A percentile compares a stretch with the other conserved stretches of the same genome.
These are phyloP conservation scores for Termitomyces sp. DNA, from an alignment of 768 basidiomycete species.

Conservation along the genomic window DNA sequence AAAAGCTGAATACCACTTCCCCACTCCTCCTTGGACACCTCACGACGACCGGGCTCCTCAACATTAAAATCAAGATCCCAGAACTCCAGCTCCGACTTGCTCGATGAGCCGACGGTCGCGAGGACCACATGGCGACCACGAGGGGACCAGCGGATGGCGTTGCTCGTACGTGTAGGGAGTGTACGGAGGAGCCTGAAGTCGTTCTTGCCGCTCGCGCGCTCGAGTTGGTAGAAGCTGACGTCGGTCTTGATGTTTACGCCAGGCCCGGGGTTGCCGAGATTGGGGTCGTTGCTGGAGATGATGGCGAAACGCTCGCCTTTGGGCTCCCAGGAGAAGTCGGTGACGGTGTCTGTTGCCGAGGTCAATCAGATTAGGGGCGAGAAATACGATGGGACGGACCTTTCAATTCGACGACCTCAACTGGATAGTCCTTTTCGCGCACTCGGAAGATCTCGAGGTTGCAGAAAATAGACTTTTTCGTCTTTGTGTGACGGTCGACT, in stretches of 20 bases:
- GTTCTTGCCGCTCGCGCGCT: constrained; percentile 82
- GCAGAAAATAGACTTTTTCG: constrained; percentile 97
- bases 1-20: constrained; percentile 84
- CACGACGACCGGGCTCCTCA: constrained; percentile 53
- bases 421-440: constrained; percentile 95
- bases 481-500: constrained; percentile 98
- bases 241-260: constrained; percentile 96
- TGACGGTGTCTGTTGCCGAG: constrained; percentile 71
- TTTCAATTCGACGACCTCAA: constrained; percentile 97
- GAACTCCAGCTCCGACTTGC: constrained; percentile 97
- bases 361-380: constrained; percentile 2
- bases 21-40: constrained; percentile 69
- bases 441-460: constrained; percentile 98
- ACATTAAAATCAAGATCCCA: constrained; percentile 95
- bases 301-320: constrained; percentile 95
- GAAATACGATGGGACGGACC: constrained; percentile 42
- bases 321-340: constrained; percentile 99
- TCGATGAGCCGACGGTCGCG: constrained; percentile 92
- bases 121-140: constrained; percentile 94
- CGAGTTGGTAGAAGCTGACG: constrained; percentile 93
- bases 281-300: constrained; percentile 91
- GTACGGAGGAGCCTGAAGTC: constrained; percentile 90
- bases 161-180: constrained; percentile 80
- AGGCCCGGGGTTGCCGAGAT: constrained; percentile 84
- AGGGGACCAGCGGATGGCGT: constrained; percentile 96